phyloP scores from a whole-genome alignment of 306 rosid genomes.

The Trifolium subterraneum region DNA sequence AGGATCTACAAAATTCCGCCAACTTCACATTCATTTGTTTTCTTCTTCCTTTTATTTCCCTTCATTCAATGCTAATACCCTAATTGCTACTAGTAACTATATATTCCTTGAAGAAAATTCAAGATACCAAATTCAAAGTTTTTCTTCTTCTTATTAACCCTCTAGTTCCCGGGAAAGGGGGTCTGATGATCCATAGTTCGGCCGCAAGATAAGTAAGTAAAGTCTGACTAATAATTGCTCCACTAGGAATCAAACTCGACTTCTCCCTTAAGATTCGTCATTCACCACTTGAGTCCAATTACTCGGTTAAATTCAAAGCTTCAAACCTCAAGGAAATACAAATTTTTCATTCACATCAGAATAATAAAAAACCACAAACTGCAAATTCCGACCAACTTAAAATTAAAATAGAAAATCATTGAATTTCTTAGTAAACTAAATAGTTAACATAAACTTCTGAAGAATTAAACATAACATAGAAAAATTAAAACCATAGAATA shows the following conservation, averaged over 20 bases:
- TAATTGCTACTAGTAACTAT: background rate
- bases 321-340: conserved; percentile 3
- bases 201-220: too few relatives aligned
- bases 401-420: too few relatives aligned
- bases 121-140: too few relatives aligned
- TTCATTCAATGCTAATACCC: background rate
- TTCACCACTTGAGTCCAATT: too few relatives aligned
- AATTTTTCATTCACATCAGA: background rate
- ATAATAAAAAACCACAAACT: background rate
- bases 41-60: background rate
- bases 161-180: too few relatives aligned
- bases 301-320: background rate
- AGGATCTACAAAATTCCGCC: conserved; percentile 7
- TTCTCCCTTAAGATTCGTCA: background rate
- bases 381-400: background rate
- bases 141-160: too few relatives aligned
- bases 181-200: too few relatives aligned
- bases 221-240: too few relatives aligned
- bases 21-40: conserved; percentile 2
- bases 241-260: too few relatives aligned
- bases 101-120: too few relatives aligned
- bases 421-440: conserved; percentile 27
- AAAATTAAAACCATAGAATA: background rate
- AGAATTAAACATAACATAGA: conserved; percentile 24
- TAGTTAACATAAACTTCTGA: conserved; percentile 22